phyloP scores from a whole-genome alignment of 2,329 filamentous ascomycete genomes.

The Aureobasidium uvarum region DNA sequence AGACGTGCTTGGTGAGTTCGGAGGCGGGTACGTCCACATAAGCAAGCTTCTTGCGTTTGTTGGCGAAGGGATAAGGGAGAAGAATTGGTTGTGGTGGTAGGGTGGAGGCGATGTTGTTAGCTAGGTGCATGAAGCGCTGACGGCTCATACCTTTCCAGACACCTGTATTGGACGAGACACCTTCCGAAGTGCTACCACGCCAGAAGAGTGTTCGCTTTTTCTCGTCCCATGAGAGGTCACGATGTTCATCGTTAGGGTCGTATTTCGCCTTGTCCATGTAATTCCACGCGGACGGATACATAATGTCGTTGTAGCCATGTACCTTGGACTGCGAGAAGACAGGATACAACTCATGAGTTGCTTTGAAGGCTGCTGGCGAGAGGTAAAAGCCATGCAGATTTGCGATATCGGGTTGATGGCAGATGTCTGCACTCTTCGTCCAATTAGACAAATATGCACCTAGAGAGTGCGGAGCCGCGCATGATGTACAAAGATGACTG shows the following conservation, averaged over 20 bases:
- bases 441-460: constrained; percentile 67
- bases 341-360: constrained; percentile 65
- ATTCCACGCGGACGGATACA: constrained; percentile 66
- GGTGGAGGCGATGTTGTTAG: constrained; percentile 56
- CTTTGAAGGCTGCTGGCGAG: constrained; percentile 60
- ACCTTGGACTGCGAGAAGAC: constrained; percentile 75
- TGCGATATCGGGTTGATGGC: constrained; percentile 73
- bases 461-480: constrained; percentile 62
- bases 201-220: constrained; percentile 69
- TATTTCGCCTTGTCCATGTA: constrained; percentile 59
- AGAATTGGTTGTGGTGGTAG: constrained; percentile 56
- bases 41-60: constrained; percentile 46
- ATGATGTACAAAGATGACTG: constrained; percentile 62
- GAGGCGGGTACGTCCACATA: constrained; percentile 57
- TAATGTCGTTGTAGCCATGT: constrained; percentile 70
- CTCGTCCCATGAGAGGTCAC: constrained; percentile 56
- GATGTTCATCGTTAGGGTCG: constrained; percentile 50
- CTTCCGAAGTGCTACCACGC: constrained; percentile 66
- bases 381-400: constrained; percentile 72
- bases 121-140: constrained; percentile 69
- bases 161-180: constrained; percentile 49
- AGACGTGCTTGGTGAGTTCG: constrained; percentile 55
- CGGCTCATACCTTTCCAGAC: constrained; percentile 66
- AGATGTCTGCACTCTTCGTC: constrained; percentile 63
- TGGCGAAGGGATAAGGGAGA: constrained; percentile 47